Base-by-base conservation (phyloP, 768 basidiomycete species). In the Termitomyces sp. region DNA sequence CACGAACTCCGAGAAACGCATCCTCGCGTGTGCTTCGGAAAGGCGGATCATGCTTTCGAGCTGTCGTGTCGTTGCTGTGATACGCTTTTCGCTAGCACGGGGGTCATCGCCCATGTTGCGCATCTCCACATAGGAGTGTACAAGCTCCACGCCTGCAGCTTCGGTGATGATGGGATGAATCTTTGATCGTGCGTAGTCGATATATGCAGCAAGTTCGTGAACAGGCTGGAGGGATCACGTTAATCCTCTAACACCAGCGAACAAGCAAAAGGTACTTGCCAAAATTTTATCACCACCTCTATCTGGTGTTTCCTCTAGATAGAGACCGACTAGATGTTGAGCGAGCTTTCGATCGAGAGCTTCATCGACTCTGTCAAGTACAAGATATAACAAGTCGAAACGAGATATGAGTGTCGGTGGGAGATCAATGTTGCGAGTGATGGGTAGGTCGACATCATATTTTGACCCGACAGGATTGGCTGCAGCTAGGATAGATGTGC, bases 391-490 rank as follows among this genome's bases (percentile, higher is more conserved):
- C 40, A 99, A 76, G 70, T 99, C 97, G 71, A 99, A 99, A 63
- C 97, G 88, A 43, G 97, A 99, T 62, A 99, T 98, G 29, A 99
- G 81, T 0, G 96, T 99, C 2, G 97, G 97, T 3, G 97, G 97
- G 17, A 99, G 81, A 71, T 98, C 95, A 62, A 99, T 98, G 73
- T 99, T 99, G 52, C 87, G 82, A 0, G 96, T 96, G 63, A 98
- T 90, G 2, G 96, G 94, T 66, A 92, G 75, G 59, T 93, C 83
- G 45, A 90, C 86, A 71, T 98, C 91, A 75, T 98, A 98, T 69
- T 92, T 93, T 0, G 93, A 95, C 17, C 92, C 93, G 27, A 98
- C 91, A 1, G 97, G 97, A 68, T 99, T 98, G 23, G 97, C 97
- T 6, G 95, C 97, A 1, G 97, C 97, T 10, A 99, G 80, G 62